Evolutionary conservation across 176 grass and related monocot species (phyloP).

Genomic region (Triticum monococcum): DNA sequence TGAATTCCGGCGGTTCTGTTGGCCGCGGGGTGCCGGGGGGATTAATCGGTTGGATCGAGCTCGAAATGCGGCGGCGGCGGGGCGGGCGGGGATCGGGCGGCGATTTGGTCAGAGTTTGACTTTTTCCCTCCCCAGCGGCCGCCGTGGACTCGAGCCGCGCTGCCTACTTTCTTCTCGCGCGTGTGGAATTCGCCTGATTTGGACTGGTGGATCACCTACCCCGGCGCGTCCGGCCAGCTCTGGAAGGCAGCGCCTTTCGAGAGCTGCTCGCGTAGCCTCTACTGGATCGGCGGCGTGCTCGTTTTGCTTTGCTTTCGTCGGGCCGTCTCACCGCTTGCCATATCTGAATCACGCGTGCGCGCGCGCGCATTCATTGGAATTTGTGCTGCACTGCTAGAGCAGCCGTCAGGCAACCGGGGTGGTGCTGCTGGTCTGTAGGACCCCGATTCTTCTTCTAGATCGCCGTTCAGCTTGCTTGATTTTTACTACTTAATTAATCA

Average conservation of each 20-base stretch:
- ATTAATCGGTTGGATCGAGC: conserved; percentile 28
- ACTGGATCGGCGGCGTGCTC: not conserved
- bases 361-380: not conserved
- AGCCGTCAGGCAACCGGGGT: not conserved
- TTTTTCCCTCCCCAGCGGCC: conserved; percentile 32
- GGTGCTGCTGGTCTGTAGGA: not conserved
- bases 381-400: not conserved
- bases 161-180: not conserved
- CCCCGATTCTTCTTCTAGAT: conserved; percentile 22
- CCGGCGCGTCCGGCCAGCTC: not conserved
- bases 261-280: not conserved
- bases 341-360: not conserved
- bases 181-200: conserved; percentile 32
- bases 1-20: conserved; percentile 21
- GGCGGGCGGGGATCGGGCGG: not conserved
- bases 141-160: not conserved
- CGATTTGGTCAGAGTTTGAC: conserved; percentile 47
- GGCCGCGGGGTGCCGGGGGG: no score
- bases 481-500: not conserved
- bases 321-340: not conserved
- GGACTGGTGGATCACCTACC: conserved; percentile 36
- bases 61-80: not conserved
- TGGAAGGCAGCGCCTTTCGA: not conserved
- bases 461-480: not conserved
- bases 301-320: not conserved